Base-by-base conservation (phyloP, 257 asterid genomes). In the Handroanthus guayacan region DNA sequence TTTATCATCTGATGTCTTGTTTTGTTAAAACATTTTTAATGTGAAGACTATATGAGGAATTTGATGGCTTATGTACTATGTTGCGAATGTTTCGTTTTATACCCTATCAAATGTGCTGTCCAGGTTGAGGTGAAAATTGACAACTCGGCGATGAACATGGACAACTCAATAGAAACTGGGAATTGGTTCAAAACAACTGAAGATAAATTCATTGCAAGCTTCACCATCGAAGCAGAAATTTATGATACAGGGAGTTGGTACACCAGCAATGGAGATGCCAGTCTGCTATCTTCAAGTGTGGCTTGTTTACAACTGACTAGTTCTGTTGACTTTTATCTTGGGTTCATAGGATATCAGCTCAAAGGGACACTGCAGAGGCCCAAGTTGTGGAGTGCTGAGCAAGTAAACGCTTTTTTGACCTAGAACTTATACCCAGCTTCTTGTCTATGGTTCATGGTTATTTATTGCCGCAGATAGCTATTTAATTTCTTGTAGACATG, bases 311-410 rank as follows among this genome's bases (percentile, higher is more conserved):
- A 85, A 74, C 60, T 85, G 74, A 44, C 50, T 62, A 77, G 74
- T 39, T 83, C 87, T 57, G 80, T 82, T 66, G 80, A 84, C 67
- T 57, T 58, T 39, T 62, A 63, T 78, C 79, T 82, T 65, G 94
- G 94, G 81, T 89, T 89, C 80, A 51, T 75, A 69, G 94, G 91
- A 41, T 80, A 83, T 84, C 76, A 75, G 45, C 86, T 89, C 20
- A 77, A 16, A 50, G 94, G 91, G 67, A 83, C 69, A 76, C 18
- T 86, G 86, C 76, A 78, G 71, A 75, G 34, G 71, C 94, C 94
- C 20, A 86, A 82, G 75, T 86, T 89, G 41, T 89, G 94, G 94
- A 85, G 85, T 58, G 90, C 91, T 62, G 94, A 89, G 80, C 88
- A 82, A 74, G 94, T 89, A 83, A 69, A 62, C 17, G 10, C 8